Conservation (phyloP, 2,329 filamentous ascomycete species). For the Trichoderma sp. region DNA sequence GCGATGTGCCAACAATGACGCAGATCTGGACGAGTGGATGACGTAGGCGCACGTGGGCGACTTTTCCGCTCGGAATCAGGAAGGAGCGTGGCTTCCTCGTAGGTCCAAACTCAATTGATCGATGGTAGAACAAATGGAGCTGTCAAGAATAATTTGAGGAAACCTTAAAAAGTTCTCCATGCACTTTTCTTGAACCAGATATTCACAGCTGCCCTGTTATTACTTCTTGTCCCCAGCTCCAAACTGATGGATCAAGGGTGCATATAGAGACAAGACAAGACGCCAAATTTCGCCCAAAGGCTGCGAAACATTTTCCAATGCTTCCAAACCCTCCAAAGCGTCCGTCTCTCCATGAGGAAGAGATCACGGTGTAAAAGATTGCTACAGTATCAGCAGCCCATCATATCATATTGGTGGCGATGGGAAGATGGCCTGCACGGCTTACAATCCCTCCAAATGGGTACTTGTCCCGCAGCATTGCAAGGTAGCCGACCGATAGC, state of each 20-base stretch:
- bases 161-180: background rate
- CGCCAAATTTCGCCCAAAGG: background rate
- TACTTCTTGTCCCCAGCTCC: background rate
- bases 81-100: background rate
- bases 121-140: background rate
- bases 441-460: background rate
- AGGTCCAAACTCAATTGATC: constrained; percentile 17
- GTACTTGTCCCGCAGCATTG: background rate
- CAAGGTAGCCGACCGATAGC: background rate
- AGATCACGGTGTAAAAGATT: background rate
- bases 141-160: background rate
- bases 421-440: background rate
- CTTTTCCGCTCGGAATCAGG: background rate
- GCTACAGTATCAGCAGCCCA: background rate
- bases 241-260: background rate
- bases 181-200: background rate
- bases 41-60: constrained; percentile 18
- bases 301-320: background rate
- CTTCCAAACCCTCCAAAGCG: background rate
- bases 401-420: background rate
- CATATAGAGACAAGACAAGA: background rate
- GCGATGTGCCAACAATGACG: constrained; percentile 8
- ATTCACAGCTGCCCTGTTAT: background rate
- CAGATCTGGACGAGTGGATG: background rate
- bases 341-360: background rate